Conservation (phyloP, 2,329 filamentous ascomycete species). For the Claviceps maximensis region DNA sequence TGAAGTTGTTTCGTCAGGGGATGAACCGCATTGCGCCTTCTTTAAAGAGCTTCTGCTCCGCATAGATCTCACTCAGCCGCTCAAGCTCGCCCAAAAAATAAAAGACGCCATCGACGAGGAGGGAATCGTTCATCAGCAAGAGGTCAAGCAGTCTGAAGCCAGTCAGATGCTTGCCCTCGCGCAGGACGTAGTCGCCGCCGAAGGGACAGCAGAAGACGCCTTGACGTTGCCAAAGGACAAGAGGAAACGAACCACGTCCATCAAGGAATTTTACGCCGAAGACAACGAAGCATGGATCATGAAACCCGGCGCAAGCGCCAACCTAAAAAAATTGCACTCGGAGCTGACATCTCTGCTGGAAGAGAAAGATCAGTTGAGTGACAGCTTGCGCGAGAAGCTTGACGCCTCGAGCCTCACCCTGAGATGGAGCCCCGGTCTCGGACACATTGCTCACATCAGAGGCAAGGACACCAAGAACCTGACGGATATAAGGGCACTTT, state of each 20-base stretch:
- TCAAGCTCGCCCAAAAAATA: conserved; percentile 58
- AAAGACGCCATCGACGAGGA: conserved; percentile 80
- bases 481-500: conserved; percentile 35
- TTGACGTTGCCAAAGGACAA: conserved; percentile 41
- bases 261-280: conserved; percentile 45
- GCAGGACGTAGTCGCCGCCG: conserved; percentile 53
- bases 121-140: conserved; percentile 68
- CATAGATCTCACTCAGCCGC: conserved; percentile 54
- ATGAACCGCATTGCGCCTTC: conserved; percentile 17
- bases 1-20: conserved; percentile 7
- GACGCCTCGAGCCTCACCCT: conserved; percentile 55
- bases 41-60: conserved; percentile 36
- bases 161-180: conserved; percentile 60
- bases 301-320: conserved; percentile 53
- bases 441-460: conserved; percentile 83
- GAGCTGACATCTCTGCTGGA: conserved; percentile 46
- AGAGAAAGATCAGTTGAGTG: conserved; percentile 48
- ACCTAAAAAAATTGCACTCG: conserved; percentile 53
- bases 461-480: conserved; percentile 52
- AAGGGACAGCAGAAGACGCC: conserved; percentile 46
- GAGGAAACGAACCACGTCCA: conserved; percentile 30
- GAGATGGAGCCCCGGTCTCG: conserved; percentile 74
- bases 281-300: conserved; percentile 51
- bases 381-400: conserved; percentile 48
- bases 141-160: conserved; percentile 58